phyloP scores from a whole-genome alignment of 1,139 yeast genomes.

The Spathaspora sp. region DNA sequence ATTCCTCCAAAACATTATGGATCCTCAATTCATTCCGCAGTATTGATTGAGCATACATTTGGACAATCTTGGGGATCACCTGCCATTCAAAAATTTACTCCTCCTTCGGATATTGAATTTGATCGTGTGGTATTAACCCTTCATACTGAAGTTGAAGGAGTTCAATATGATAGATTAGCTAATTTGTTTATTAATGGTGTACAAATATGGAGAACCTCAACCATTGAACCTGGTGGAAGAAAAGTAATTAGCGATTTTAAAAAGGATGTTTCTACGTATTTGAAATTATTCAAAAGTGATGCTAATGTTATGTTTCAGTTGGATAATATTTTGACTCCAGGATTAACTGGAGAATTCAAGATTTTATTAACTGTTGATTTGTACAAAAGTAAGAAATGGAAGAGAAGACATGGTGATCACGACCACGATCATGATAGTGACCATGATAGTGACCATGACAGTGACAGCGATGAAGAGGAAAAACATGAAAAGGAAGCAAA shows the following conservation, averaged over 20 bases:
- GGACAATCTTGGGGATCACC: constrained; percentile 41
- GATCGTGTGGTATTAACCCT: constrained; percentile 62
- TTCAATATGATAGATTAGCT: constrained; percentile 76
- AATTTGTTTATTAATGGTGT: constrained; percentile 65
- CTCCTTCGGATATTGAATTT: constrained; percentile 35
- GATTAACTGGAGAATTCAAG: constrained; percentile 61
- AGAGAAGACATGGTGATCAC: constrained; percentile 6
- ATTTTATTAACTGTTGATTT: constrained; percentile 53
- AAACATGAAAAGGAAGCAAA: background rate
- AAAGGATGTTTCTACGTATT: constrained; percentile 67
- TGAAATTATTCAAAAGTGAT: constrained; percentile 47
- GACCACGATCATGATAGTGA: constrained; percentile 5
- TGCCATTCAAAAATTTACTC: constrained; percentile 26
- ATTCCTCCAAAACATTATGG: constrained; percentile 31
- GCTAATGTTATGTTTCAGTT: constrained; percentile 50
- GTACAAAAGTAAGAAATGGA: constrained; percentile 24
- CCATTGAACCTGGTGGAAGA: constrained; percentile 70
- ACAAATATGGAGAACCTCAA: constrained; percentile 82
- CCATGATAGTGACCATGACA: constrained; percentile 5
- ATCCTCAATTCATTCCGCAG: constrained; percentile 22
- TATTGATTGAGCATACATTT: constrained; percentile 34
- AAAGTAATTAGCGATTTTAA: constrained; percentile 45
- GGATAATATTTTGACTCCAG: constrained; percentile 61
- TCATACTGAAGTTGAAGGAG: constrained; percentile 59
- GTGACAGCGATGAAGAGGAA: constrained; percentile 4